Base-by-base conservation (phyloP, 1,284 basidiomycete species). In the Apiotrichum montevideense region DNA sequence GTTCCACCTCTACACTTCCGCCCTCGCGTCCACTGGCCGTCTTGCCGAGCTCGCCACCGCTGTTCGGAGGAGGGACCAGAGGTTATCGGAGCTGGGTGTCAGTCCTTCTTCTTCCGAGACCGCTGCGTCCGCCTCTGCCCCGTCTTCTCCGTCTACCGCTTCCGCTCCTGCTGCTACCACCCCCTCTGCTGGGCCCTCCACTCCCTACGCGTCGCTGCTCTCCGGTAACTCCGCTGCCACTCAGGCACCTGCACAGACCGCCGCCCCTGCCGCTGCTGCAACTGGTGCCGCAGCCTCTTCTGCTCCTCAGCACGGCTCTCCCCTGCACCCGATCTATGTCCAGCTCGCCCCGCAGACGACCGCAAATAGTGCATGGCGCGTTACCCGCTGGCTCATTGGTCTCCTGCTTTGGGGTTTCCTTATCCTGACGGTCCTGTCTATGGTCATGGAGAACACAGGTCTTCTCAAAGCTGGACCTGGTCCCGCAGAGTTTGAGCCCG, bases 401-500 rank as follows among this genome's bases (percentile, higher is more conserved):
- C 46, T 69, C 46, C 29, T 68, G 4, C 58, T 75, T 33, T 73
- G 70, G 70, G 63, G 53, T 21, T 75, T 75, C 58, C 57, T 75
- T 71, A 80, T 89, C 67, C 79, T 96, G 55, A 89, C 92, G 50
- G 80, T 94, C 44, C 78, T 95, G 46, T 87, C 90, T 0, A 86
- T 95, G 48, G 81, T 96, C 64, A 83, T 96, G 69, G 94, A 96
- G 75, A 94, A 91, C 70, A 87, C 89, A 33, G 92, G 92, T 8
- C 80, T 95, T 44, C 83, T 95, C 77, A 95, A 94, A 78, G 86
- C 88, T 7, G 90, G 87, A 1, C 86, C 87, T 8, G 71, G 69
- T 29, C 75, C 75, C 3, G 79, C 79, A 58, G 82, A 82, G 60
- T 83, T 83, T 58, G 78, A 79, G 40, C 78, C 74, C 1, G 76